Conservation (phyloP, 345 rosid species). For the Salix dunnii region DNA sequence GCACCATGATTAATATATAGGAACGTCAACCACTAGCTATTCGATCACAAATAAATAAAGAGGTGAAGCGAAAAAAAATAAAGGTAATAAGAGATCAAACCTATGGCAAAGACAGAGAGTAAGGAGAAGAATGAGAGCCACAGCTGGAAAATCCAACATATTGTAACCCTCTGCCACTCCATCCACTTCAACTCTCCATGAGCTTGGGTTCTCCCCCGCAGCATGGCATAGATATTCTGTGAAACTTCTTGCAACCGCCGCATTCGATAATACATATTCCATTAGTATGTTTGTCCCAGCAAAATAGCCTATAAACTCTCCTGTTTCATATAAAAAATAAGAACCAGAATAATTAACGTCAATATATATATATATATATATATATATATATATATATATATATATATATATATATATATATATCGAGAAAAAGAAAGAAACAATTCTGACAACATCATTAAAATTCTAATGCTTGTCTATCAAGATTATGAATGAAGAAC, state of each 20-base stretch:
- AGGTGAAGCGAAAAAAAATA: background rate
- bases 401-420: background rate
- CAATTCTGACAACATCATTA: background rate
- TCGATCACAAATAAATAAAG: background rate
- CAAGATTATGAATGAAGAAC: conserved; percentile 1
- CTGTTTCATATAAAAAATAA: conserved; percentile 26
- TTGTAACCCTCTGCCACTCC: conserved; percentile 62
- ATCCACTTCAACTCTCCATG: conserved; percentile 70
- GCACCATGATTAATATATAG: conserved; percentile 7
- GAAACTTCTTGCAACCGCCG: conserved; percentile 85
- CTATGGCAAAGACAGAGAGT: conserved; percentile 81
- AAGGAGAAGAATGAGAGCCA: conserved; percentile 77
- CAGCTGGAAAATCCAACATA: conserved; percentile 79
- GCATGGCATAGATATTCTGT: conserved; percentile 73
- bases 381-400: background rate
- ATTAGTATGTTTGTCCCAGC: conserved; percentile 84
- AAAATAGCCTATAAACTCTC: conserved; percentile 85
- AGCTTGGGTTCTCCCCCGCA: conserved; percentile 50
- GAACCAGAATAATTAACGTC: background rate
- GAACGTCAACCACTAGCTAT: background rate
- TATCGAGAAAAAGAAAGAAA: background rate
- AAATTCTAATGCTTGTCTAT: background rate
- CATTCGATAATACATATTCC: conserved; percentile 95
- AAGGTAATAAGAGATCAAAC: conserved; percentile 28
- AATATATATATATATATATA: background rate